phyloP scores from a whole-genome alignment of 352 stramenopile genomes.

The Pythium aquatile region DNA sequence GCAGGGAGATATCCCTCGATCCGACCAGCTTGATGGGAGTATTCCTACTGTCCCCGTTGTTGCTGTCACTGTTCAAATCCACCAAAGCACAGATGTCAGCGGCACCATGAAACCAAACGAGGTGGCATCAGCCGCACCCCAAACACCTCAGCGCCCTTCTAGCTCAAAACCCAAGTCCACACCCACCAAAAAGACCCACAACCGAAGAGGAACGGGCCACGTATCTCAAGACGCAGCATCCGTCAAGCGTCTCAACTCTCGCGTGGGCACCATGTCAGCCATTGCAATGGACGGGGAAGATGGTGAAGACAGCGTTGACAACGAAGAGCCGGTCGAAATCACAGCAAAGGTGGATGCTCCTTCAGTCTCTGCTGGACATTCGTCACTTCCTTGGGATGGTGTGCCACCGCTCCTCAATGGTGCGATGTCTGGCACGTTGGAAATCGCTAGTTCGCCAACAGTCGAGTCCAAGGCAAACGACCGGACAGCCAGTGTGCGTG shows the following conservation, averaged over 20 bases:
- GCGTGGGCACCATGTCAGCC: neutral
- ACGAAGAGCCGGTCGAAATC: neutral
- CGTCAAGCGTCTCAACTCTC: neutral
- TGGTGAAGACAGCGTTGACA: neutral
- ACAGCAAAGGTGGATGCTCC: neutral
- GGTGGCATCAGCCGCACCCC: neutral
- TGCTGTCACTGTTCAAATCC: too few species aligned
- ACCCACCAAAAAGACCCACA: neutral
- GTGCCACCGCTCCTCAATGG: neutral
- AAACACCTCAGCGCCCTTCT: neutral
- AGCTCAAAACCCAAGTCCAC: neutral
- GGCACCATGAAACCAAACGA: neutral
- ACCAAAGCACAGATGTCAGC: neutral
- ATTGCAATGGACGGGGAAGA: neutral
- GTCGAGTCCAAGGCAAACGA: neutral
- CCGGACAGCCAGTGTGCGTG: neutral
- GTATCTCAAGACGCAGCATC: neutral
- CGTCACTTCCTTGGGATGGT: neutral
- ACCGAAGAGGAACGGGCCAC: constrained; percentile 1
- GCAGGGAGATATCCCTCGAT: neutral
- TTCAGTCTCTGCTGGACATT: neutral
- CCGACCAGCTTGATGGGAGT: neutral
- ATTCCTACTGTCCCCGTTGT: too few species aligned
- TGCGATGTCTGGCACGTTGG: neutral
- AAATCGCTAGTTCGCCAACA: neutral